Evolutionary conservation across 2,329 filamentous ascomycete genomes (phyloP), one percentile per base, ranked within the genome.

Genomic region (Seiridium cupressi): DNA sequence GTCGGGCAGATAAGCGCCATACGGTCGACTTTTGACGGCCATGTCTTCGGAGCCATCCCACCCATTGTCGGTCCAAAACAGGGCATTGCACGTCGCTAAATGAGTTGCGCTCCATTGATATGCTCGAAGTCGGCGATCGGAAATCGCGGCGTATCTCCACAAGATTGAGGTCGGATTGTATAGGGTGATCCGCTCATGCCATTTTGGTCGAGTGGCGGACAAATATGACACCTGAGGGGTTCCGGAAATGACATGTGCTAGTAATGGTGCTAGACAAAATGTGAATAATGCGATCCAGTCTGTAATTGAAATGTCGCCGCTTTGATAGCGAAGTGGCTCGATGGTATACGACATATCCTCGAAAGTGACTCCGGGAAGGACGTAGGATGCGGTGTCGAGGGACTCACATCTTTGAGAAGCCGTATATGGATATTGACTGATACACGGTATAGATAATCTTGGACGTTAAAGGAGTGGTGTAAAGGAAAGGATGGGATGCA

Each of bases 141-240:
- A 44, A 49, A 75, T 73, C 11, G 68, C 68, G 18, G 69, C 69
- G 58, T 76, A 75, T 0, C 71, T 69, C 72, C 73, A 76, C 31
- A 74, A 46, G n/a, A 76, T 75, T 0, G 73, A 72, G 4, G 71
- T 75, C 1, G 73, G 73, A 59, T 74, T 75, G 51, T 69, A 75
- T 35, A 65, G 66, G 13, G 63, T 62, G 2, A 74, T 44, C 4
- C 58, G 46, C 11, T 74, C 69, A 59, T 70, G 65, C 73, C 70
- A 74, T 18, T 40, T 61, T 1, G 70, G 71, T 13, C 11, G 49
- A 7, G 7, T 42, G 7, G 7, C 13, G 38, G 7, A 42, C 7
- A 73, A 59, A 63, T 67, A 64, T 1, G 66, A 63, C 13, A 63
- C 38, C 4, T 53, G 53, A 31, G 70, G 69, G 1, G 65, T 60